Percentiles rank a stretch among this genome's conserved stretches.
These are phyloP conservation scores for Polysphondylium violaceum DNA, from an alignment of 78 protist species.

Conservation along the genomic window DNA sequence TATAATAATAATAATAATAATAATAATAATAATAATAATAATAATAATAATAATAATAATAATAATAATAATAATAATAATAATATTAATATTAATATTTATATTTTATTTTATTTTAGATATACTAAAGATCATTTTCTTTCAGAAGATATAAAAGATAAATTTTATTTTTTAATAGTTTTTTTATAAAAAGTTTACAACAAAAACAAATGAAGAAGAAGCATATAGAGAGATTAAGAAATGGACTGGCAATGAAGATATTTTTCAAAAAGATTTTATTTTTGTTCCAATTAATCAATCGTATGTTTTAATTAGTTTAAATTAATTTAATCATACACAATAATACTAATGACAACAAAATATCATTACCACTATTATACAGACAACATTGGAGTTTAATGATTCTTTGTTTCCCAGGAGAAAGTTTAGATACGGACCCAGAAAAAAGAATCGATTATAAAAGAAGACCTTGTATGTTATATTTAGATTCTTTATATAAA, in stretches of 20 bases:
- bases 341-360: neutral
- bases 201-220: neutral
- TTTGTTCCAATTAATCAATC: slow-evolving; percentile 77
- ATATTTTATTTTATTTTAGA: too few relatives aligned
- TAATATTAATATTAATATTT: neutral
- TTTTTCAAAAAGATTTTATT: slow-evolving; percentile 73
- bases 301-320: slow-evolving; percentile 5
- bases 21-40: neutral
- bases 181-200: slow-evolving; percentile 59
- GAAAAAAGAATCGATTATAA: neutral
- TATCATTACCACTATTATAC: neutral
- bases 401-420: slow-evolving; percentile 69
- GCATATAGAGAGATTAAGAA: slow-evolving; percentile 49
- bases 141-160: neutral
- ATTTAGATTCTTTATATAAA: slow-evolving; percentile 69
- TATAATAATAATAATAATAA: neutral
- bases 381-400: slow-evolving; percentile 72
- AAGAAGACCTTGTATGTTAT: slow-evolving; percentile 32
- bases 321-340: neutral
- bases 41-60: neutral
- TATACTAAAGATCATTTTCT: slow-evolving; percentile 29
- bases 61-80: neutral
- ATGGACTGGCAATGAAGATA: slow-evolving; percentile 72
- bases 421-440: too few relatives aligned
- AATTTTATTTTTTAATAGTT: slow-evolving; percentile 71